Evolutionary conservation across 2,329 filamentous ascomycete genomes (phyloP).

Genomic region (Tolypocladium nubicola): DNA sequence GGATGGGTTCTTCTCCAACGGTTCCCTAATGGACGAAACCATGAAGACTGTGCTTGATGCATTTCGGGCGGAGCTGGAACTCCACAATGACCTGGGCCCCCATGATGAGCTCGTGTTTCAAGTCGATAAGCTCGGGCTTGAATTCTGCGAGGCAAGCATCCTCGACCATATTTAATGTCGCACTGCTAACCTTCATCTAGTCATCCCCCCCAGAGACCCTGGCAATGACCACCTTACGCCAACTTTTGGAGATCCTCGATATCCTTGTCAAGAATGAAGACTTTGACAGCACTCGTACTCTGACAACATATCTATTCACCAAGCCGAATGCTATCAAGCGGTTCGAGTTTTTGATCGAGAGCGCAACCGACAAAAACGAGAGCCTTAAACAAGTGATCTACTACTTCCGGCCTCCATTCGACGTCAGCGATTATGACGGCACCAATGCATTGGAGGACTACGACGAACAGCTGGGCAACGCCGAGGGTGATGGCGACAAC

Average conservation of each 20-base stretch:
- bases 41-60: slow-evolving; percentile 33
- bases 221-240: slow-evolving; percentile 25
- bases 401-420: slow-evolving; percentile 20
- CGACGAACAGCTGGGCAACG: neutral
- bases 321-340: slow-evolving; percentile 27
- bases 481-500: slow-evolving; percentile 1
- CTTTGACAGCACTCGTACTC: slow-evolving; percentile 22
- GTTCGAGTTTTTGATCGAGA: slow-evolving; percentile 28
- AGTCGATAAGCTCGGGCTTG: slow-evolving; percentile 39
- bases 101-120: slow-evolving; percentile 41
- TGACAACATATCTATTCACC: slow-evolving; percentile 32
- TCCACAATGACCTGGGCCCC: slow-evolving; percentile 27
- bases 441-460: slow-evolving; percentile 9
- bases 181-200: slow-evolving; percentile 19
- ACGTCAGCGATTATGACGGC: neutral
- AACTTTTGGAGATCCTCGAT: slow-evolving; percentile 32
- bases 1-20: slow-evolving; percentile 34
- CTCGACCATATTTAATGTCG: neutral
- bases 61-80: slow-evolving; percentile 31
- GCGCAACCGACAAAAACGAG: slow-evolving; percentile 29
- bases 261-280: slow-evolving; percentile 33
- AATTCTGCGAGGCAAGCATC: slow-evolving; percentile 37
- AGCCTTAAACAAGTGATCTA: slow-evolving; percentile 30
- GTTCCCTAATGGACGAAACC: slow-evolving; percentile 28
- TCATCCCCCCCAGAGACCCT: slow-evolving; percentile 23